A percentile compares a stretch with the other conserved stretches of the same genome.
Evolutionary conservation across 352 stramenopile species (phyloP).

Genomic region (Phytophthora sansomeana): DNA sequence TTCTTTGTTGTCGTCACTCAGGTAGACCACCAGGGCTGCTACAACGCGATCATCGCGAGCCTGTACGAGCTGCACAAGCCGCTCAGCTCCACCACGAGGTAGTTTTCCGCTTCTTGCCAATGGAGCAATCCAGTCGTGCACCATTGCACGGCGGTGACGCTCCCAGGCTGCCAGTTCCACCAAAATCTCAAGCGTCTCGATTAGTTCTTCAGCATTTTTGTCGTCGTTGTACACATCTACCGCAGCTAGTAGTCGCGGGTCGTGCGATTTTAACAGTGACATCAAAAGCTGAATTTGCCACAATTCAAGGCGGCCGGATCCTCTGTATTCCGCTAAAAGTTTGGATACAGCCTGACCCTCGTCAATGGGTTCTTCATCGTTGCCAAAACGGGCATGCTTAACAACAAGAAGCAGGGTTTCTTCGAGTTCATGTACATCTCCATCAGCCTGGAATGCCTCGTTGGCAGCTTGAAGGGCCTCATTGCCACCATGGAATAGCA

Average conservation of each 20-base stretch:
- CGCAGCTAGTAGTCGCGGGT: conserved; percentile 61
- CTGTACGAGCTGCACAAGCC: conserved; percentile 55
- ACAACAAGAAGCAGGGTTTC: conserved; percentile 84
- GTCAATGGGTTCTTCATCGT: conserved; percentile 26
- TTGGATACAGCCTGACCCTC: conserved; percentile 36
- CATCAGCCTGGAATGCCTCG: conserved; percentile 77
- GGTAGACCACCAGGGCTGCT: conserved; percentile 69
- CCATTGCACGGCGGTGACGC: conserved; percentile 54
- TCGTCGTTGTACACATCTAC: conserved; percentile 68
- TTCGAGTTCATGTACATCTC: conserved; percentile 78
- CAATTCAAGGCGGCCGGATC: conserved; percentile 43
- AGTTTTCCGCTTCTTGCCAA: conserved; percentile 46
- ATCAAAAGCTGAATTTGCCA: conserved; percentile 79
- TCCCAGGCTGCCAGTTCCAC: conserved; percentile 75
- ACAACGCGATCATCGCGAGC: conserved; percentile 70
- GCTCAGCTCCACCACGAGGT: conserved; percentile 26
- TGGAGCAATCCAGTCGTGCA: conserved; percentile 63
- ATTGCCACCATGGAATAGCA: conserved; percentile 72
- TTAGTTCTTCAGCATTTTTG: conserved; percentile 49
- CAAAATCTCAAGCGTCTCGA: conserved; percentile 66
- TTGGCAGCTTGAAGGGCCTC: conserved; percentile 76
- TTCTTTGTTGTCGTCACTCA: conserved; percentile 67
- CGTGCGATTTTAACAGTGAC: conserved; percentile 44
- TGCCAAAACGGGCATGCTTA: conserved; percentile 78
- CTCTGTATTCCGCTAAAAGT: conserved; percentile 48